A percentile compares a stretch with the other conserved stretches of the same genome.
These are phyloP conservation scores for Metschnikowia drakensbergensis DNA, from an alignment of 805 yeast genomes.

Conservation along the genomic window DNA sequence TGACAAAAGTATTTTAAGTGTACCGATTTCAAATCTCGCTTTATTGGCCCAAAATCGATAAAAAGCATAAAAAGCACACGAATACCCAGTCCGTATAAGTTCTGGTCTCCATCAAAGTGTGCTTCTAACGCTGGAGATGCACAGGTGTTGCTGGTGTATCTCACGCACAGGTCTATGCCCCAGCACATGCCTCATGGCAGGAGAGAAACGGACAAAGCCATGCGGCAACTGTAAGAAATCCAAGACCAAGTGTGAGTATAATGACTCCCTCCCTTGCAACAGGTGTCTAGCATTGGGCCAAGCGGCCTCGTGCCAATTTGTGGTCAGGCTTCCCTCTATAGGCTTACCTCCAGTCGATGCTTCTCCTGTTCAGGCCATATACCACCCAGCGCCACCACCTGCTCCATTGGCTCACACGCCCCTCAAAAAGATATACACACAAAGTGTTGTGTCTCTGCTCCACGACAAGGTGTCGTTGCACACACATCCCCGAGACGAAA, in stretches of 20 bases:
- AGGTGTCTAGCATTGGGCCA: constrained; percentile 51
- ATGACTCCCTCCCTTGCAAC: constrained; percentile 49
- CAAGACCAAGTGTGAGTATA: constrained; percentile 59
- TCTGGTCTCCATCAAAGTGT: neutral
- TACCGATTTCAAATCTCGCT: no score
- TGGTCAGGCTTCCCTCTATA: constrained; percentile 47
- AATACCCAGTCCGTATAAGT: no score
- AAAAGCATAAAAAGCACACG: no score
- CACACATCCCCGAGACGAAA: neutral
- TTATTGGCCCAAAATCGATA: no score
- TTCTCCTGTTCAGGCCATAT: constrained; percentile 6
- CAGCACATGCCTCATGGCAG: constrained; percentile 18
- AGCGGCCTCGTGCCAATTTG: constrained; percentile 49
- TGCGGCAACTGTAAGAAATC: constrained; percentile 60
- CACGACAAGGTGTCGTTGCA: neutral
- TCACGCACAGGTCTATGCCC: neutral
- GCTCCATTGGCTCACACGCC: neutral
- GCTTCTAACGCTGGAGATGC: neutral
- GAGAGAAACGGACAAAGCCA: constrained; percentile 50
- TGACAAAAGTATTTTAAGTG: no score
- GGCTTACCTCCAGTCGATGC: constrained; percentile 24
- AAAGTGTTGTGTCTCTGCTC: constrained; percentile 2
- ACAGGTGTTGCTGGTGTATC: neutral
- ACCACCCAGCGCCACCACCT: neutral
- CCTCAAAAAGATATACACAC: constrained; percentile 9